A percentile compares a stretch with the other conserved stretches of the same genome.
Evolutionary conservation across 1,284 basidiomycete species (phyloP).

Genomic region (Moniliella sp.): DNA sequence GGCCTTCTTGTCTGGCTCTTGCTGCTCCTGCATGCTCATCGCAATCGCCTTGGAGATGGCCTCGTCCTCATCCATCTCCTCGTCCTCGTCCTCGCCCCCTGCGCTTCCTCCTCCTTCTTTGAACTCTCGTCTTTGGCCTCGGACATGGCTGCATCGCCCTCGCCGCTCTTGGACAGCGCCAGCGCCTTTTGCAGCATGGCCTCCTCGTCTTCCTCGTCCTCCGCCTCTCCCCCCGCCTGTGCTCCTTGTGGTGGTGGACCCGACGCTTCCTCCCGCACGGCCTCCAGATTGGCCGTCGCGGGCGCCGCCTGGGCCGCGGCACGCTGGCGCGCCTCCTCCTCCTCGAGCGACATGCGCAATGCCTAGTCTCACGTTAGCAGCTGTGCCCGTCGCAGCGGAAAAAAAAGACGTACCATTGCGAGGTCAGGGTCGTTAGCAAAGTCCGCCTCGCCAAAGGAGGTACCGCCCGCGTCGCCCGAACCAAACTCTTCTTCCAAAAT

Average conservation of each 20-base stretch:
- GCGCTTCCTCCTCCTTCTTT: not conserved
- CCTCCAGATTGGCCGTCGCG: slow-evolving; percentile 1
- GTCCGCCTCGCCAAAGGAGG: too few species aligned
- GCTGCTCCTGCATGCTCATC: slow-evolving; percentile 17
- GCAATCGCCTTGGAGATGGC: slow-evolving; percentile 31
- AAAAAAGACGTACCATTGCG: slow-evolving; percentile 54
- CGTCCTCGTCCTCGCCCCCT: slow-evolving; percentile 16
- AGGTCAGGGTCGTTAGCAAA: slow-evolving; percentile 96
- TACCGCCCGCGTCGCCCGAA: too few species aligned
- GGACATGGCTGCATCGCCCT: slow-evolving; percentile 5
- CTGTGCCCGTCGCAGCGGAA: not conserved
- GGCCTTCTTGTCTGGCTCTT: too few species aligned
- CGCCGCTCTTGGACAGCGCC: slow-evolving; percentile 13
- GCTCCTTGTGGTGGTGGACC: slow-evolving; percentile 5
- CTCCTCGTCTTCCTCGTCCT: slow-evolving; percentile 19
- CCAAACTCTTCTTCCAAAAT: slow-evolving; percentile 71
- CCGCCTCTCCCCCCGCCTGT: slow-evolving; percentile 12
- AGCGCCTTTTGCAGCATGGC: slow-evolving; percentile 23
- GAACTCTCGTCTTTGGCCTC: not conserved
- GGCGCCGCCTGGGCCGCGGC: slow-evolving; percentile 9
- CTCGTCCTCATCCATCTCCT: slow-evolving; percentile 32
- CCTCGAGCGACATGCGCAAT: slow-evolving; percentile 87
- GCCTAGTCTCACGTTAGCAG: slow-evolving; percentile 46
- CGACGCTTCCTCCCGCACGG: slow-evolving; percentile 4
- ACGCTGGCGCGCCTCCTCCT: slow-evolving; percentile 64